Evolutionary conservation across 345 rosid species (phyloP).

Genomic region (Garcia nutans): DNA sequence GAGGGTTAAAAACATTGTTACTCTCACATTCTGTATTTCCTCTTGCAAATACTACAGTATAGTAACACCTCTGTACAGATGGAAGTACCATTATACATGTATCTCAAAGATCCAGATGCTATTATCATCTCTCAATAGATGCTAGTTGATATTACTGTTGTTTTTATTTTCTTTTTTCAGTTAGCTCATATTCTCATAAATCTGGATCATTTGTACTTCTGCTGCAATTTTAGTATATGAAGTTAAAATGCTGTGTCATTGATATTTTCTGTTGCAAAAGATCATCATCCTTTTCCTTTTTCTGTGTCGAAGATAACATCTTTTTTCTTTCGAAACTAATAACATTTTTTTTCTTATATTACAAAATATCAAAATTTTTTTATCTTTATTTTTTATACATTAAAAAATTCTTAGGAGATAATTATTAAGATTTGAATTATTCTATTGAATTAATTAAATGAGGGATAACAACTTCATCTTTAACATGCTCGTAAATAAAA

Average conservation of each 20-base stretch:
- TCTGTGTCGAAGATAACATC: too few species aligned
- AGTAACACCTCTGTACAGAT: slow-evolving; percentile 32
- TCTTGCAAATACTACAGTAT: background rate
- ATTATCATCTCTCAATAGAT: background rate
- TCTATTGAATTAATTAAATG: too few species aligned
- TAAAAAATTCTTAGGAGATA: too few species aligned
- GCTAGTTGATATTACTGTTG: background rate
- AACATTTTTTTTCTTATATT: too few species aligned
- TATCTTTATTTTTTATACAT: too few species aligned
- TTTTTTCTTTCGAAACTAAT: too few species aligned
- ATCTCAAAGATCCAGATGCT: slow-evolving; percentile 13
- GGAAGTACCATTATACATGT: slow-evolving; percentile 12
- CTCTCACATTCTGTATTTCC: slow-evolving; percentile 11
- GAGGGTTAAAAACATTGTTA: background rate
- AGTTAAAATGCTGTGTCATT: background rate
- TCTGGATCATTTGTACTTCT: background rate
- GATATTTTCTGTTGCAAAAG: too few species aligned
- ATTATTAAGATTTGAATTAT: too few species aligned
- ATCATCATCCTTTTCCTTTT: too few species aligned
- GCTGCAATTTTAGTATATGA: background rate
- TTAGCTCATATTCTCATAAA: background rate
- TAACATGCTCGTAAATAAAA: too few species aligned
- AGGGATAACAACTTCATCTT: too few species aligned
- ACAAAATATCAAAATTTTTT: too few species aligned
- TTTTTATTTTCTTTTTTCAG: background rate